These are phyloP conservation scores for Flaveria floridana DNA, from an alignment of 140 eudicot genomes.

Conservation along the genomic window DNA sequence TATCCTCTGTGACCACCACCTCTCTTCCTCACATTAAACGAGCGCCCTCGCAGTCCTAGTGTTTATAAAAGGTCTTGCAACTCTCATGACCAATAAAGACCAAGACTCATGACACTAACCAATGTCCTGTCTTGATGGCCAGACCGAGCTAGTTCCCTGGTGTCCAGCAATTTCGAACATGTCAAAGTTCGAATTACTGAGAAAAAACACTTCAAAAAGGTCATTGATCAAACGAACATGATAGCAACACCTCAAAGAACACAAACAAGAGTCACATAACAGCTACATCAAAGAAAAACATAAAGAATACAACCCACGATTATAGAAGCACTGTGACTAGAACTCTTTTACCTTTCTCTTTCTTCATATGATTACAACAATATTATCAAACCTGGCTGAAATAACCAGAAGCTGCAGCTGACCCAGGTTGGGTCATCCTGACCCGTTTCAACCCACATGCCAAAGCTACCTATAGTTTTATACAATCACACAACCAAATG, in stretches of 20 bases:
- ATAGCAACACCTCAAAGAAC: not conserved
- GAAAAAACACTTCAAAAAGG: not conserved
- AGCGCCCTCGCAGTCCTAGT: too few species aligned
- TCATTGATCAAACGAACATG: not conserved
- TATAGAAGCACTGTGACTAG: slow-evolving; percentile 6
- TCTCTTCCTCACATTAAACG: too few species aligned
- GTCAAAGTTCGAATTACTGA: too few species aligned
- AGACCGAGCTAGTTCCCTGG: too few species aligned
- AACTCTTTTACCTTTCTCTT: slow-evolving; percentile 13
- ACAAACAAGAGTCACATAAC: slow-evolving; percentile 13
- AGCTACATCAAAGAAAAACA: slow-evolving; percentile 7
- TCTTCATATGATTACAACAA: slow-evolving; percentile 29
- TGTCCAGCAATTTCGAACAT: too few species aligned
- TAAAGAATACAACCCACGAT: slow-evolving; percentile 28
- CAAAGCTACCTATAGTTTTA: slow-evolving; percentile 20
- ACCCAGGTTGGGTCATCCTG: slow-evolving; percentile 16
- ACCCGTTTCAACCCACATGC: slow-evolving; percentile 26
- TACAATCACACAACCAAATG: slow-evolving; percentile 25
- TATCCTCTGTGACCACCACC: too few species aligned
- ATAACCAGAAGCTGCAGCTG: slow-evolving; percentile 33
- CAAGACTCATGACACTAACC: too few species aligned
- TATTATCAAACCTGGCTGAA: slow-evolving; percentile 34
- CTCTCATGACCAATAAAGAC: too few species aligned
- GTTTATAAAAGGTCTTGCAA: too few species aligned
- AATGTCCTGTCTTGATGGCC: too few species aligned